Percentiles rank a stretch among this genome's conserved stretches.
Conservation (phyloP, 495 filamentous ascomycete genomes). For the Melanomma pulvis-pyrius region DNA sequence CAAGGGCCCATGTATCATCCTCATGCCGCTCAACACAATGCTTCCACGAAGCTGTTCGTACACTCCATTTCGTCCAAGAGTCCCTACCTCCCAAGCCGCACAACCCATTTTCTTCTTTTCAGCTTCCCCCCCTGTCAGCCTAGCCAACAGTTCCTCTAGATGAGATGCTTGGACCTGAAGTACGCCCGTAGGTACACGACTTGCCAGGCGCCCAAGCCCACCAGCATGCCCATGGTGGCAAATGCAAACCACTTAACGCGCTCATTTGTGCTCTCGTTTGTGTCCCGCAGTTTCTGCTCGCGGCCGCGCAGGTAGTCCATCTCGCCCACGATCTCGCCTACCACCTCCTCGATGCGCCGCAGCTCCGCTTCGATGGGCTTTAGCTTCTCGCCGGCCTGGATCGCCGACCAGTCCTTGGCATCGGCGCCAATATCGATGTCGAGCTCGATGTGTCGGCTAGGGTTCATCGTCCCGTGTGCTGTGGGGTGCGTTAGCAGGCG, state of each 20-base stretch:
- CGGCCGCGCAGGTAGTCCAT: conserved; percentile 76
- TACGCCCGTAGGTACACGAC: conserved; percentile 96
- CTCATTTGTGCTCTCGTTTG: conserved; percentile 99
- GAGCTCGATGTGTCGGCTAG: conserved; percentile 81
- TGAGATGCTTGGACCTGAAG: conserved; percentile 93
- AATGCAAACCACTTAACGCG: conserved; percentile 98
- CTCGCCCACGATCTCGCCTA: conserved; percentile 47
- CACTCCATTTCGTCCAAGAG: neutral
- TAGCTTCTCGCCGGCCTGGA: conserved; percentile 95
- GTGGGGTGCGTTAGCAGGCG: conserved; percentile 18
- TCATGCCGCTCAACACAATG: neutral
- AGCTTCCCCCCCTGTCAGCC: neutral
- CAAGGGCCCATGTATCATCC: neutral
- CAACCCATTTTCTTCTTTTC: neutral
- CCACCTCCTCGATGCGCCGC: conserved; percentile 66
- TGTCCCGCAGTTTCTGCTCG: conserved; percentile 96
- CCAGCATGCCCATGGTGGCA: conserved; percentile 89
- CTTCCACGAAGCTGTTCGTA: conserved; percentile 22
- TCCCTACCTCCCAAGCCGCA: neutral
- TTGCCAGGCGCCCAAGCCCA: conserved; percentile 93
- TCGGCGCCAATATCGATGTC: conserved; percentile 99
- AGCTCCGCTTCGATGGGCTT: conserved; percentile 97
- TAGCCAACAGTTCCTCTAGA: conserved; percentile 51
- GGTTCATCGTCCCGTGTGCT: conserved; percentile 56
- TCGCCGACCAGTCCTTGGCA: conserved; percentile 95